Base-by-base conservation (phyloP, 164 flowering plant genomes). In the Umbilicus rupestris region DNA sequence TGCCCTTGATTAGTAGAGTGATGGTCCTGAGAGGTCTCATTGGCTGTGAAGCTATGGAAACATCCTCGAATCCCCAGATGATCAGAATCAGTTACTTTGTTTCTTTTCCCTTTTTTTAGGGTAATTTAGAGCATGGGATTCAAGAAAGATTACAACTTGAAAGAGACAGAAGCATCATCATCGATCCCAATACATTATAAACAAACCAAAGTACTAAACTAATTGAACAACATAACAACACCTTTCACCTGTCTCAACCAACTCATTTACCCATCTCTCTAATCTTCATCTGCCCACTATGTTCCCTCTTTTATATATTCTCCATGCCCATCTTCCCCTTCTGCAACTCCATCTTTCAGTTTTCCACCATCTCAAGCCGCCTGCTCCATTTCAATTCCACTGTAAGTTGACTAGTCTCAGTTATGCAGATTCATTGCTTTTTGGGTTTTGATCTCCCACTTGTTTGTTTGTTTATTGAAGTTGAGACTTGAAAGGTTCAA, bases 241-340 rank as follows among this genome's bases (percentile, higher is more conserved):
- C 69, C 6, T 37, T 67, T 26, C 52, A 67, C 63, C 69, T 67
- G 63, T 57, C 30, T 58, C 75, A 68, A 68, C 75, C 7, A 72
- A 64, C 75, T 64, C 68, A 72, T 72, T 67, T 46, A 71, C 28
- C 5, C 66, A 19, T 9, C 0, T 24, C 22, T 52, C 31, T 37
- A 19, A 16, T 37, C 28, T 22, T 67, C n/a, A 16, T 63, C 31
- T 12, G 29, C 39, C 70, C 24, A 12, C 55, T 41, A 66, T 66
- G 20, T 39, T 28, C 7, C 57, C n/a, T 39, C 41, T 22, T 35
- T 67, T 29, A 17, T 39, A 11, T 31, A 37, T 5, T 29, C n/a
- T 37, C 19, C n/a, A 11, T 57, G 63, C 64, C 6, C 35, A n/a
- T 39, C 30, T 39, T 26, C 12, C 50, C 44, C 49, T 66, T 28